Evolutionary conservation across 2,329 filamentous ascomycete genomes (phyloP), one percentile per base, ranked within the genome.

Genomic region (Verticillium nonalfalfae): DNA sequence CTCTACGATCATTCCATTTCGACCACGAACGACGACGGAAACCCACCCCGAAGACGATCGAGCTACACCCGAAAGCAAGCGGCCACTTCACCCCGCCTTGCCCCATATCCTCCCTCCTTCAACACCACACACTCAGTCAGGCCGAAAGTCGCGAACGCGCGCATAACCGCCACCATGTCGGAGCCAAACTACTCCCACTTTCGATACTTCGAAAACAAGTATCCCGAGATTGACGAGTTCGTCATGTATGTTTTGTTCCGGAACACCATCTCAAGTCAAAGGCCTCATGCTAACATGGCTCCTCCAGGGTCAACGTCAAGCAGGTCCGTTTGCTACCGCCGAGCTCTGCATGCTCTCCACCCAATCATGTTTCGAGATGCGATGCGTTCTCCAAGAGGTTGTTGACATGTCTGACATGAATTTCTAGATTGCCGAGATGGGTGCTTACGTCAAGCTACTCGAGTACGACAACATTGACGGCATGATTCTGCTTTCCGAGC

Each of bases 381-480:
- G 21, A 26, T 11, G 18, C 18, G 45, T 18, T 9, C 18, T 10
- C 3, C n/a, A 26, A 18, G 2, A 21, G 3, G 18, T 10, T 18
- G 45, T 21, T 11, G 7, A 52, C 11, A 34, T 15, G 54, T 63
- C 64, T 70, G 66, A 69, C 66, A 35, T 40, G 60, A 59, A 35
- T 61, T 58, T 69, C 45, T 21, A 95, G 90, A 99, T 99, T 75
- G 95, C 95, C 77, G 96, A 99, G 80, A 99, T 99, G 96, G 95
- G 95, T 77, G 95, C 96, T 71, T 99, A 99, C 77, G 96, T 99
- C 74, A 99, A 99, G 82, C 89, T 99, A 61, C 89, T 99, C 70
- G 95, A 99, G 81, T 99, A 99, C 80, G 95, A 99, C 80, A 97
- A 98, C 81, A 99, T 99, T 73, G 96, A 99, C 76, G 95, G 95